Conservation (phyloP, 2,329 filamentous ascomycete genomes). For the Scytalidium sp. region DNA sequence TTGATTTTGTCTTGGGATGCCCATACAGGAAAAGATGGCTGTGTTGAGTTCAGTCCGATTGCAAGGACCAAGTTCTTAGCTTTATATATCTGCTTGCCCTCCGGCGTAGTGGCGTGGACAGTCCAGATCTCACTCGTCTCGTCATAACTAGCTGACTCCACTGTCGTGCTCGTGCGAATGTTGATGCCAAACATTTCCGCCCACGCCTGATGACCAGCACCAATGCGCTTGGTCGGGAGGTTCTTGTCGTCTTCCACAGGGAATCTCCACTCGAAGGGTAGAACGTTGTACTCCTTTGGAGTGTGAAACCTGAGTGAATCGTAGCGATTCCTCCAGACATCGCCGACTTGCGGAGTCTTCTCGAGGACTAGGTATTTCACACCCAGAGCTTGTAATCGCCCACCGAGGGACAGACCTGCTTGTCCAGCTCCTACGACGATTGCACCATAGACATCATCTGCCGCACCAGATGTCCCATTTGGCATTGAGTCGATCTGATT, state of each 20-base stretch:
- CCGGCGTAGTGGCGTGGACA: no score
- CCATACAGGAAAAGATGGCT: no score
- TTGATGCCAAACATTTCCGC: slow-evolving; percentile 62
- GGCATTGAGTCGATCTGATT: neutral
- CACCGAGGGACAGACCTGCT: slow-evolving; percentile 52
- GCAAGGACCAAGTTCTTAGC: no score
- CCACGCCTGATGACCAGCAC: slow-evolving; percentile 64
- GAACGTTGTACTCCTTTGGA: slow-evolving; percentile 56
- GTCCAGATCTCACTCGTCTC: no score
- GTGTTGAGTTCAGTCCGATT: no score
- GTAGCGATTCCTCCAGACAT: slow-evolving; percentile 61
- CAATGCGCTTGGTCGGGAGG: slow-evolving; percentile 67
- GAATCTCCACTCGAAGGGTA: slow-evolving; percentile 59
- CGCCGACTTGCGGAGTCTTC: slow-evolving; percentile 51
- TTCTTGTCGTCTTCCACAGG: slow-evolving; percentile 63
- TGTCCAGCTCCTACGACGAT: slow-evolving; percentile 51
- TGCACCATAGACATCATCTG: slow-evolving; percentile 6
- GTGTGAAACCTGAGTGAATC: slow-evolving; percentile 65
- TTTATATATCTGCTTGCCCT: no score
- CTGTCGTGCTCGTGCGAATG: no score
- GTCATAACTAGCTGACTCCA: no score
- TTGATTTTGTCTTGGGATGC: no score
- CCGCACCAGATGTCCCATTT: neutral
- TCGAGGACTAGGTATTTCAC: slow-evolving; percentile 55
- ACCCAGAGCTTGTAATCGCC: slow-evolving; percentile 54